Evolutionary conservation across 2,329 filamentous ascomycete species (phyloP).

Genomic region (Cercospora canescens): DNA sequence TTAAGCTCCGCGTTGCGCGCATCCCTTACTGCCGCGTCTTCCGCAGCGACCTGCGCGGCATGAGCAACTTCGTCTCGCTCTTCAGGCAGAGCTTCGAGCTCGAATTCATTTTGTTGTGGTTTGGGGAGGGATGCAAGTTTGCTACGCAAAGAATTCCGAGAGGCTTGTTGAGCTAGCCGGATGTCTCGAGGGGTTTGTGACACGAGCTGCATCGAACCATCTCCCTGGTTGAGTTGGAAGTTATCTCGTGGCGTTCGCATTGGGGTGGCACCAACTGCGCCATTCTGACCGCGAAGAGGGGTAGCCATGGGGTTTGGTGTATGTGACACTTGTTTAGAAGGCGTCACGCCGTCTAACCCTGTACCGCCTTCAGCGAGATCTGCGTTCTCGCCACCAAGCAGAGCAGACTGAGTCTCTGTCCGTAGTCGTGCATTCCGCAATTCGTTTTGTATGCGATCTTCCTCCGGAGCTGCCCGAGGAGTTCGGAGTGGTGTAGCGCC

Average conservation of each 20-base stretch:
- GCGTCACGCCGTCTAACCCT: conserved; percentile 82
- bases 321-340: conserved; percentile 76
- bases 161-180: conserved; percentile 67
- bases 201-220: conserved; percentile 64
- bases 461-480: conserved; percentile 84
- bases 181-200: conserved; percentile 77
- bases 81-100: conserved; percentile 79
- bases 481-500: conserved; percentile 86
- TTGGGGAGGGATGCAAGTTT: conserved; percentile 83
- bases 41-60: conserved; percentile 57
- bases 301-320: conserved; percentile 96
- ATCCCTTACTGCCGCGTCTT: conserved; percentile 74
- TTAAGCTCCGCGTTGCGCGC: conserved; percentile 61
- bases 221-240: conserved; percentile 76
- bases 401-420: conserved; percentile 89
- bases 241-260: conserved; percentile 85
- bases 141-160: conserved; percentile 67
- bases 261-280: conserved; percentile 66
- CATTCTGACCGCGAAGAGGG: conserved; percentile 64
- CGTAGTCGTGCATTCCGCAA: conserved; percentile 89
- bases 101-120: conserved; percentile 92
- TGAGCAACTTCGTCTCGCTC: conserved; percentile 64
- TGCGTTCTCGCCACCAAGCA: conserved; percentile 92
- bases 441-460: conserved; percentile 95
- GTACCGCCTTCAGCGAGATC: conserved; percentile 84